These are phyloP conservation scores for Allantophomopsis cytisporea DNA, from an alignment of 2,329 filamentous ascomycete species.

Conservation along the genomic window DNA sequence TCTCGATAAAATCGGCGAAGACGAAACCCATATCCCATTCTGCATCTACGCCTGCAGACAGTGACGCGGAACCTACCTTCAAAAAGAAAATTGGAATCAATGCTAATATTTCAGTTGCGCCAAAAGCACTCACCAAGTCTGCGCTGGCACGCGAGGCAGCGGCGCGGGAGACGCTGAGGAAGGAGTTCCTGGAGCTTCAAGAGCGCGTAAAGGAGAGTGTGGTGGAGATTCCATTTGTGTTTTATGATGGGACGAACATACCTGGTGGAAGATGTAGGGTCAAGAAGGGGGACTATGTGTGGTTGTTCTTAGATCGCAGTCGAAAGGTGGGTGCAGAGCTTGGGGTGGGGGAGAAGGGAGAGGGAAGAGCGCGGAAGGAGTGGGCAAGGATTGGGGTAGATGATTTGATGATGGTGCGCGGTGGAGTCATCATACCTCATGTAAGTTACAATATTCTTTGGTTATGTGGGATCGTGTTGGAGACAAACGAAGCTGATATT, in stretches of 20 bases:
- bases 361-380: slow-evolving; percentile 52
- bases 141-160: slow-evolving; percentile 68
- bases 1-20: slow-evolving; percentile 19
- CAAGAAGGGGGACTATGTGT: slow-evolving; percentile 86
- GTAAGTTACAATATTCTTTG: slow-evolving; percentile 38
- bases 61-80: slow-evolving; percentile 10
- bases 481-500: slow-evolving; percentile 6
- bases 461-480: neutral
- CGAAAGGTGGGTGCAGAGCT: slow-evolving; percentile 80
- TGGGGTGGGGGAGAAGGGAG: slow-evolving; percentile 50
- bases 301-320: slow-evolving; percentile 86
- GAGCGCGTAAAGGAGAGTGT: slow-evolving; percentile 81
- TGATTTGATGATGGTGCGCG: slow-evolving; percentile 84
- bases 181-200: slow-evolving; percentile 72
- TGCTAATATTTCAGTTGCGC: slow-evolving; percentile 44
- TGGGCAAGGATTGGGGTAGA: slow-evolving; percentile 94
- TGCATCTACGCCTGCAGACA: slow-evolving; percentile 9
- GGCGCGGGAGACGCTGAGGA: slow-evolving; percentile 59
- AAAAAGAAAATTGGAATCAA: slow-evolving; percentile 47
- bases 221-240: slow-evolving; percentile 86
- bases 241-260: slow-evolving; percentile 88
- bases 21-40: slow-evolving; percentile 19
- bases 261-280: slow-evolving; percentile 74
- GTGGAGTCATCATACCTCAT: slow-evolving; percentile 85
- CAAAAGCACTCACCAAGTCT: slow-evolving; percentile 65